Base-by-base conservation (phyloP, 2,329 filamentous ascomycete genomes). In the Ophiostoma perfectum region DNA sequence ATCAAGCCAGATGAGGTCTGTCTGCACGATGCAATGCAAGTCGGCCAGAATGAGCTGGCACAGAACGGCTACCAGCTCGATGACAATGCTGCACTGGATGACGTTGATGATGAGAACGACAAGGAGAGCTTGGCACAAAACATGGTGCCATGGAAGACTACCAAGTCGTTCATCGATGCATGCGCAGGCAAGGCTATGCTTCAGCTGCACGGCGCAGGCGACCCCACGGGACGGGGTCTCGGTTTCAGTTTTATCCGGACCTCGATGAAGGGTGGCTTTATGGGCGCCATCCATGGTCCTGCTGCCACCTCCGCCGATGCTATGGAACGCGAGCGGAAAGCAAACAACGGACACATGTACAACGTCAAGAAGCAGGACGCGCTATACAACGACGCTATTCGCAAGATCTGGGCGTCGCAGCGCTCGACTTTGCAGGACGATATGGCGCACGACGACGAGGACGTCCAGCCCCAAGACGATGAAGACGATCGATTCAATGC, bases 201-300 rank as follows among this genome's bases (percentile, higher is more conserved):
- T 63, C 90, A 93, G 73, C 84, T 99, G 12, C 93, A 97, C 74
- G 95, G 95, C 27, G 92, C 96, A 72, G 95, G 95, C 68, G 95
- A 99, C 76, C 95, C 95, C 3, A 97, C 94, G 0, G 93, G 93
- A 38, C 90, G 93, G 74, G 95, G 95, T 1, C 88, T 97, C 70
- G 95, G 92, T 2, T 97, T 98, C 81, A 97, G 92, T 76, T 97
- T 99, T 78, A 93, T 99, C 77, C 93, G 95, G 75, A 97, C 93
- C 0, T 96, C 92, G 0, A 99, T 99, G 95, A 99, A 99, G 79
- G 95, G 95, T 71, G 95, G 95, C 0, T 99, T 88, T 70, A 85
- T 97, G 78, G 92, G 93, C 75, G 90, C 93, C 27, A 86, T 96
- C 39, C 86, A 79, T 70, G 87, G 87, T 2, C 86, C 87, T 2